Evolutionary conservation across 2,329 filamentous ascomycete genomes (phyloP).

Genomic region (Neobulgaria alba): DNA sequence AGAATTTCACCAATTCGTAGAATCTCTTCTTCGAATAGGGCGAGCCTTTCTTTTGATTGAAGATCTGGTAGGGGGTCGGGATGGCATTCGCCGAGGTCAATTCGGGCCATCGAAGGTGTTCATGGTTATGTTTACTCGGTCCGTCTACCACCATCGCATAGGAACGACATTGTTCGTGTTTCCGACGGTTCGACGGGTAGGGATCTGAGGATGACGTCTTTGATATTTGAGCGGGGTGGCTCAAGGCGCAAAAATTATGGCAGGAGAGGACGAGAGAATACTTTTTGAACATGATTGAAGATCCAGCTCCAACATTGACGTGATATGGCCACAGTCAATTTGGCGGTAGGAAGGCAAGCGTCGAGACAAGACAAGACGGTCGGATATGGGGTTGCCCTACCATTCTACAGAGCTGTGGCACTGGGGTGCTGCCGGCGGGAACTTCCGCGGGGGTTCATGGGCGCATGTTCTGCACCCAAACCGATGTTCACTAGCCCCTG

Average conservation of each 20-base stretch:
- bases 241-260: conserved; percentile 29
- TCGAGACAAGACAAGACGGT: too few relatives aligned
- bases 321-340: too few relatives aligned
- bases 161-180: conserved; percentile 21
- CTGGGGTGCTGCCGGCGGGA: too few relatives aligned
- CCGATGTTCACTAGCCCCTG: too few relatives aligned
- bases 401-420: too few relatives aligned
- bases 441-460: too few relatives aligned
- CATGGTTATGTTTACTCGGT: conserved; percentile 31
- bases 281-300: conserved; percentile 35
- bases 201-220: conserved; percentile 24
- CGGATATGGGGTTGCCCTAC: too few relatives aligned
- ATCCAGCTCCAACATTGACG: too few relatives aligned
- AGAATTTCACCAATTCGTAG: conserved; percentile 88
- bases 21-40: conserved; percentile 78
- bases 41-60: conserved; percentile 49
- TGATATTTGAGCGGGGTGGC: conserved; percentile 25
- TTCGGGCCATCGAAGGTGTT: conserved; percentile 26
- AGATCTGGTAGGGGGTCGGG: conserved; percentile 80
- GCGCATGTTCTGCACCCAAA: too few relatives aligned
- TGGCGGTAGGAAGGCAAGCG: too few relatives aligned
- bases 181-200: conserved; percentile 6
- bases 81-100: conserved; percentile 21
- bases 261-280: conserved; percentile 29
- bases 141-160: conserved; percentile 32